Percentiles rank a stretch among this genome's conserved stretches.
Evolutionary conservation across 2,329 filamentous ascomycete species (phyloP).

Genomic region (Ambrosiella xylebori): DNA sequence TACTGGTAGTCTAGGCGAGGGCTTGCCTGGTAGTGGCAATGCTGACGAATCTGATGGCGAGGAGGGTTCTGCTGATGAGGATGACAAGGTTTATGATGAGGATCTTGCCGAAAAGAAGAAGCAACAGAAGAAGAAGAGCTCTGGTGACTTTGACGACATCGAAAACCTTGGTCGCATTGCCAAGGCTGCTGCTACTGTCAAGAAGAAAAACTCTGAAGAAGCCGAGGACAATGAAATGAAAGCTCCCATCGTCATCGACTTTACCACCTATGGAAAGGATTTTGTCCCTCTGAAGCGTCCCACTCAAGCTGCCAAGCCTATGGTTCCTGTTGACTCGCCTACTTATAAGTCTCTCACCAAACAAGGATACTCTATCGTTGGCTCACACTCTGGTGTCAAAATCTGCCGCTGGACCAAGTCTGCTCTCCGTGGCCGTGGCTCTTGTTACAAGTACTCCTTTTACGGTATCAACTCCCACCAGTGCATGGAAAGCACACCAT

Average conservation of each 20-base stretch:
- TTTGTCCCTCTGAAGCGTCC: conserved; percentile 20
- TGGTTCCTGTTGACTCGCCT: conserved; percentile 83
- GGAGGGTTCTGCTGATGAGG: conserved; percentile 37
- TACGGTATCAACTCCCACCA: conserved; percentile 94
- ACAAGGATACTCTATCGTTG: conserved; percentile 89
- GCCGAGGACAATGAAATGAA: background rate
- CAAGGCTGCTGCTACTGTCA: conserved; percentile 22
- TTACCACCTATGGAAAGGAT: conserved; percentile 51
- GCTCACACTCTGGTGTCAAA: conserved; percentile 89
- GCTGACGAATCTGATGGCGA: conserved; percentile 73
- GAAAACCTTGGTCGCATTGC: conserved; percentile 65
- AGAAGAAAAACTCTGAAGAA: background rate
- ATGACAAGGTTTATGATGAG: conserved; percentile 33
- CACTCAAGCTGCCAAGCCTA: conserved; percentile 50
- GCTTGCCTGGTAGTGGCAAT: conserved; percentile 64
- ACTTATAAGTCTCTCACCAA: conserved; percentile 83
- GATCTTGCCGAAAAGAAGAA: conserved; percentile 23
- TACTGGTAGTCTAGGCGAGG: conserved; percentile 43
- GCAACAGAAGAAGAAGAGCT: conserved; percentile 19
- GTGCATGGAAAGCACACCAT: conserved; percentile 96
- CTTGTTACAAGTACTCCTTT: conserved; percentile 95
- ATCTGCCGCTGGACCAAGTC: conserved; percentile 99
- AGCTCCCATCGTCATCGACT: conserved; percentile 59
- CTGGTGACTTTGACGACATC: conserved; percentile 49
- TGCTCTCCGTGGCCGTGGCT: conserved; percentile 77